Base-by-base conservation (phyloP, 169 alveolate genomes). In the Eimeria acervulina region DNA sequence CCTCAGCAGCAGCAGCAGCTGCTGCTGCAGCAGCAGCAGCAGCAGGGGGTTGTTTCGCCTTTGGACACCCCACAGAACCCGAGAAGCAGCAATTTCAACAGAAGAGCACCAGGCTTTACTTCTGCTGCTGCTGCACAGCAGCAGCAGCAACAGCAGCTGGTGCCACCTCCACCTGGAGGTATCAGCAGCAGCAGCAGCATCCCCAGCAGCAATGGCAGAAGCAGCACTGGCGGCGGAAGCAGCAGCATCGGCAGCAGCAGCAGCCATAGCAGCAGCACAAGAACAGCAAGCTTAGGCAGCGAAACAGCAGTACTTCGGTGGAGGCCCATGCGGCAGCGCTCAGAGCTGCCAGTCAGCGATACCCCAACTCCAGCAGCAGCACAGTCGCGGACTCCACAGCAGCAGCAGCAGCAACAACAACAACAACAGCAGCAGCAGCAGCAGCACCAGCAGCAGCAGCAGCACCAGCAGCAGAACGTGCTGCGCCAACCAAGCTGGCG, bases 231-330 rank as follows among this genome's bases (percentile, higher is more conserved):
- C 72, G 33, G 78, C 78, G 55, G 38, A 42, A 33, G 76, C 76
- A 55, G 59, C 52, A 21, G 40, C 85, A 74, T 3, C 59, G 15
- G 59, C 8, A 12, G 38, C 78, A 55, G 78, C 92, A 84, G 33
- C 90, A 52, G 76, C 76, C n/a, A 31, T 51, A 55, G 59, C 92
- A 84, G 76, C 78, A 84, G 78, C 47, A 55, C 78, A 13, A 84
- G 92, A 66, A 31, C 76, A 36, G 40, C 92, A 5, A 40, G 92
- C 47, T 47, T 55, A 31, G 61, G 44, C 55, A 66, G 92, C 76
- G 92, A 84, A 28, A 84, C 78, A 13, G 76, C 76, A 40, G 92
- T 84, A 28, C 92, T 84, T 26, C 92, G 92, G 17, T 84, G 92
- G 92, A 4, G 92, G 92, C 92, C 92, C 42, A 42, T 80, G 68